A percentile compares a stretch with the other conserved stretches of the same genome.
phyloP scores from a whole-genome alignment of 176 grass and related monocot genomes.

The Bonia amplexicaulis region DNA sequence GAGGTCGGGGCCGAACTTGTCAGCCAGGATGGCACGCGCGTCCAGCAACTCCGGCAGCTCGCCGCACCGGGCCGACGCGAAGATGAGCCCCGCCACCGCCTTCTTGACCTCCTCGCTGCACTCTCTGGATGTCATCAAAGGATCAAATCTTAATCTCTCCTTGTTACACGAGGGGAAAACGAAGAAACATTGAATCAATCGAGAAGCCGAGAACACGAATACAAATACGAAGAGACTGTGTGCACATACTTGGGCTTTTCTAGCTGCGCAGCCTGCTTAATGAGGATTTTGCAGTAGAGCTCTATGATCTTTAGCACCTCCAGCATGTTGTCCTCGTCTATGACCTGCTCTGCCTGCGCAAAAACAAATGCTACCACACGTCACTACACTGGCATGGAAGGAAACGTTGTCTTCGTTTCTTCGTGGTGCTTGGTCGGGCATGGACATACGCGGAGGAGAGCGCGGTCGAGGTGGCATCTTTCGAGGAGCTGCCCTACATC shows the following conservation, averaged over 20 bases:
- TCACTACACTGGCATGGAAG: background rate
- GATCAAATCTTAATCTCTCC: background rate
- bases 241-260: constrained; percentile 35
- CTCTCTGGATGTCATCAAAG: constrained; percentile 24
- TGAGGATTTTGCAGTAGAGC: constrained; percentile 40
- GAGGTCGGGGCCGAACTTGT: constrained; percentile 54
- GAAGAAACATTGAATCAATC: background rate
- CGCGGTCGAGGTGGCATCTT: constrained; percentile 41
- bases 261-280: constrained; percentile 18
- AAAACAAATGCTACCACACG: background rate
- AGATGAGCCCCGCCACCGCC: constrained; percentile 46
- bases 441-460: constrained; percentile 24
- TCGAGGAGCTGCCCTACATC: constrained; percentile 52
- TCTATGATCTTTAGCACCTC: constrained; percentile 41
- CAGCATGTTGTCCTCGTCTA: constrained; percentile 47
- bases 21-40: constrained; percentile 41
- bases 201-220: background rate
- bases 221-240: no score
- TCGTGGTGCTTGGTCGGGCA: no score
- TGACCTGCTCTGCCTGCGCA: constrained; percentile 38
- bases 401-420: background rate
- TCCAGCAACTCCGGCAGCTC: constrained; percentile 57
- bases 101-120: constrained; percentile 40
- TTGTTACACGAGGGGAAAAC: background rate
- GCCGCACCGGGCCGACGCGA: constrained; percentile 42